Conservation (phyloP, 2,329 filamentous ascomycete species). For the Aspergillus sp. region DNA sequence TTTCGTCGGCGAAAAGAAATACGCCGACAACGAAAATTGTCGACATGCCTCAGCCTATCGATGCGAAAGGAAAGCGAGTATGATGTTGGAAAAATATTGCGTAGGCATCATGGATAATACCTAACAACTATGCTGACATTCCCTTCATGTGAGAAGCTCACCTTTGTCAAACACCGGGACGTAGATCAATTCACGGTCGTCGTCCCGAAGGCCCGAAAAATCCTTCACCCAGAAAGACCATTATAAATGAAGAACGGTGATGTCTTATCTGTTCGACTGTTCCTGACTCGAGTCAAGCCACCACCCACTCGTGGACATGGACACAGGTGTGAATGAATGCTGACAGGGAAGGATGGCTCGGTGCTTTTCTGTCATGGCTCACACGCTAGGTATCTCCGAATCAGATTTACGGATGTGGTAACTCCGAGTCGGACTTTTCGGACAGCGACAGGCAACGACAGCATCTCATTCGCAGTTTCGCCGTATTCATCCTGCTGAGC, state of each 20-base stretch:
- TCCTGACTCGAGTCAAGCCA: neutral
- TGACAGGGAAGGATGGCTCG: too few relatives aligned
- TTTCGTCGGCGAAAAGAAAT: conserved; percentile 10
- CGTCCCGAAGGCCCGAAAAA: neutral
- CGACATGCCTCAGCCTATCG: neutral
- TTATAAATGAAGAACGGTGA: neutral
- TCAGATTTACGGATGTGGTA: neutral
- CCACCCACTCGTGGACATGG: too few relatives aligned
- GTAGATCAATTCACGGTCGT: neutral
- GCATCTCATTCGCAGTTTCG: neutral
- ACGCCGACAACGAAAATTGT: conserved; percentile 9
- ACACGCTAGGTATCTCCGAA: neutral
- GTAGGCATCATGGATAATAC: neutral
- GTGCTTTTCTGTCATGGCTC: neutral
- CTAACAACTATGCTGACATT: neutral
- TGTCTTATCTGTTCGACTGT: neutral
- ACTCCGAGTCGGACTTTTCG: conserved; percentile 7
- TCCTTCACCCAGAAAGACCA: neutral
- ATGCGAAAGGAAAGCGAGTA: neutral
- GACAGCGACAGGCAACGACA: neutral
- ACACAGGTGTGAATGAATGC: neutral
- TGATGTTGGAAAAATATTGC: neutral
- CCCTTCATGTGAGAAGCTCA: neutral
- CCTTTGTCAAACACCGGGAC: neutral
- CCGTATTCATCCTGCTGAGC: neutral